Evolutionary conservation across 139 green algal genomes (phyloP).

Genomic region (Tetraselmis striata): DNA sequence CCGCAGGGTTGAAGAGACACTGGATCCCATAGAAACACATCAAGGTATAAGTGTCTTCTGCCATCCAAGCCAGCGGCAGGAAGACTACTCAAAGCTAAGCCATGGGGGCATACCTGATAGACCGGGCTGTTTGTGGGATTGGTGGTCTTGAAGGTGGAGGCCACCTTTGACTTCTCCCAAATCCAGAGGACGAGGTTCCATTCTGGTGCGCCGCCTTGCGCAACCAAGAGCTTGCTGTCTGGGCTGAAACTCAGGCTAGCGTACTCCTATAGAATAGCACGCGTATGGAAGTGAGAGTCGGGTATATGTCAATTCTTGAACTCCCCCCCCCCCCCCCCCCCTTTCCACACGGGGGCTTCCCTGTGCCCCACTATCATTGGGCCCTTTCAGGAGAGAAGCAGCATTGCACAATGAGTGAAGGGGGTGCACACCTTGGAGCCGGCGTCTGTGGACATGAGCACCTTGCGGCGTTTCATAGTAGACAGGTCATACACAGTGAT

Average conservation of each 20-base stretch:
- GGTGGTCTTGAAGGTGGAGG: conserved; percentile 29
- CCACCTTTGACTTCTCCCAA: conserved; percentile 85
- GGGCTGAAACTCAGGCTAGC: conserved; percentile 73
- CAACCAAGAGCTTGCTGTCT: conserved; percentile 72
- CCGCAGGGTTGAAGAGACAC: conserved; percentile 50
- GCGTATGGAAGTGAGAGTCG: conserved; percentile 2
- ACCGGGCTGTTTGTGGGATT: conserved; percentile 20
- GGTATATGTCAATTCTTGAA: conserved; percentile 2
- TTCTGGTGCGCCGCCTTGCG: conserved; percentile 75
- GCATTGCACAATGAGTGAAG: no score
- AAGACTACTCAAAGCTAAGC: not conserved
- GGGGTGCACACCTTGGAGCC: conserved; percentile 70
- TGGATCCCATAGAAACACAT: no score
- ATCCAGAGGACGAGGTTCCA: conserved; percentile 82
- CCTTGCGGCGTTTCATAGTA: conserved; percentile 80
- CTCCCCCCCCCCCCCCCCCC: not conserved
- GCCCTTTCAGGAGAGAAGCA: no score
- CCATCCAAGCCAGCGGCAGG: conserved; percentile 1
- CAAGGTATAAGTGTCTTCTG: conserved; percentile 10
- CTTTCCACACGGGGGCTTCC: not conserved
- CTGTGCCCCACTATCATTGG: no score
- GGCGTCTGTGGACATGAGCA: conserved; percentile 56
- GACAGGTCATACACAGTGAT: conserved; percentile 83
- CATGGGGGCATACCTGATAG: conserved; percentile 26
- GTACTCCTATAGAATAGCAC: conserved; percentile 82